Evolutionary conservation across 345 rosid genomes (phyloP).

Genomic region (Pistacia vera): DNA sequence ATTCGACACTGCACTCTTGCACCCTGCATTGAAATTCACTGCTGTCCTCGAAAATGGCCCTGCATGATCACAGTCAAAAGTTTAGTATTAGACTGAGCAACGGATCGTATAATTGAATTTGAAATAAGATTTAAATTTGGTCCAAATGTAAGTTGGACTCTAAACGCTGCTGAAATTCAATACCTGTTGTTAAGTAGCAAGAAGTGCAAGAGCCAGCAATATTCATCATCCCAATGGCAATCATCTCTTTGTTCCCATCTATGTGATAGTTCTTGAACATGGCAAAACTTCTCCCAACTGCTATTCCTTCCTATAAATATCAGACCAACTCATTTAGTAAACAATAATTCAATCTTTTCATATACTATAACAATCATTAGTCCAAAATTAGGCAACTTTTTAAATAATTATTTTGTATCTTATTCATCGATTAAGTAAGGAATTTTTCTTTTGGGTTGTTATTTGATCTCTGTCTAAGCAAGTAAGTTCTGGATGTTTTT

Average conservation of each 20-base stretch:
- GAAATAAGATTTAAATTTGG: neutral
- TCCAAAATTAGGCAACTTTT: too few species aligned
- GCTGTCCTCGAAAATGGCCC: constrained; percentile 97
- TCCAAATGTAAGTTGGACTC: neutral
- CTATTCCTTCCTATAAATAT: constrained; percentile 81
- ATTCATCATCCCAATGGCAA: constrained; percentile 94
- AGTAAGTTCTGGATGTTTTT: too few species aligned
- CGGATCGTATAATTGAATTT: too few species aligned
- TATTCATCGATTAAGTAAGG: too few species aligned
- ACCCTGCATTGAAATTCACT: constrained; percentile 91
- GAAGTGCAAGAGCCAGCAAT: constrained; percentile 92
- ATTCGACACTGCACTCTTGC: constrained; percentile 87
- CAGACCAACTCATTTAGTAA: neutral
- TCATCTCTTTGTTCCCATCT: constrained; percentile 98
- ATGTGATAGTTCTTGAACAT: constrained; percentile 87
- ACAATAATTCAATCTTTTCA: too few species aligned
- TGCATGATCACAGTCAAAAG: constrained; percentile 17
- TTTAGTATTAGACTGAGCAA: too few species aligned
- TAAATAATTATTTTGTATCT: too few species aligned
- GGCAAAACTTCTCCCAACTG: constrained; percentile 94
- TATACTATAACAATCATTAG: too few species aligned
- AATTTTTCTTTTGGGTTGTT: too few species aligned
- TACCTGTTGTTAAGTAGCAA: constrained; percentile 87
- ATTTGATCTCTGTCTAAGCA: too few species aligned
- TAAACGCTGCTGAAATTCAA: neutral